A percentile compares a stretch with the other conserved stretches of the same genome.
phyloP scores from a whole-genome alignment of 2,329 filamentous ascomycete genomes.

The Colletotrichum simmondsii region DNA sequence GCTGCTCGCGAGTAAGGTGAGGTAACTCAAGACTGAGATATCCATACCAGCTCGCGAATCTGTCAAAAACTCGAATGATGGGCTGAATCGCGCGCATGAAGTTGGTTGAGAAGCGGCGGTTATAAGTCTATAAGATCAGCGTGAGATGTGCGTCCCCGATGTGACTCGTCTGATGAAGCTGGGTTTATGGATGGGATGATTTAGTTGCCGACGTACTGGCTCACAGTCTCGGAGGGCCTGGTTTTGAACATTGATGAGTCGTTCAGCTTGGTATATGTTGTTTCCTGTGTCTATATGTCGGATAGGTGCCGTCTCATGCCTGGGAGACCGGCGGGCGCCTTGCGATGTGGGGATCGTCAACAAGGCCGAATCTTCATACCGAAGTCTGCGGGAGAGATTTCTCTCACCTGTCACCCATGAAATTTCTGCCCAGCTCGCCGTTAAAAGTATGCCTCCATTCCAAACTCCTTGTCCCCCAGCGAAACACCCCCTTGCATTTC shows the following conservation, averaged over 20 bases:
- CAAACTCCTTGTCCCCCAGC: neutral
- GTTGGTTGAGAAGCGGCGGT: neutral
- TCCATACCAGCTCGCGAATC: neutral
- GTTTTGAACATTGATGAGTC: neutral
- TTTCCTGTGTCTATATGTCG: neutral
- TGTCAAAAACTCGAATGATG: neutral
- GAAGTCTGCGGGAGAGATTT: neutral
- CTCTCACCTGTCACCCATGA: neutral
- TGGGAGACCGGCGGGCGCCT: neutral
- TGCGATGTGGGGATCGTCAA: neutral
- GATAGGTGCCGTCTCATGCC: neutral
- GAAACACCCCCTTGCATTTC: neutral
- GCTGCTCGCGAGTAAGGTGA: slow-evolving; percentile 2
- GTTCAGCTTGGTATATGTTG: neutral
- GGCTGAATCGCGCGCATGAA: slow-evolving; percentile 16
- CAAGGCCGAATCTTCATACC: neutral
- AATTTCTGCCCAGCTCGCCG: neutral
- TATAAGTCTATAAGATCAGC: neutral
- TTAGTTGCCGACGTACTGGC: neutral
- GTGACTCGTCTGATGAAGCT: slow-evolving; percentile 3
- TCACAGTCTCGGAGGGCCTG: neutral
- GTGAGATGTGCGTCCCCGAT: neutral
- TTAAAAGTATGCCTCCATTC: neutral
- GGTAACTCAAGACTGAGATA: neutral
- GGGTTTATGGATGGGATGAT: neutral